Evolutionary conservation across 768 basidiomycete species (phyloP), one percentile per base, ranked within the genome.

Genomic region (Thelephora ganbajun): DNA sequence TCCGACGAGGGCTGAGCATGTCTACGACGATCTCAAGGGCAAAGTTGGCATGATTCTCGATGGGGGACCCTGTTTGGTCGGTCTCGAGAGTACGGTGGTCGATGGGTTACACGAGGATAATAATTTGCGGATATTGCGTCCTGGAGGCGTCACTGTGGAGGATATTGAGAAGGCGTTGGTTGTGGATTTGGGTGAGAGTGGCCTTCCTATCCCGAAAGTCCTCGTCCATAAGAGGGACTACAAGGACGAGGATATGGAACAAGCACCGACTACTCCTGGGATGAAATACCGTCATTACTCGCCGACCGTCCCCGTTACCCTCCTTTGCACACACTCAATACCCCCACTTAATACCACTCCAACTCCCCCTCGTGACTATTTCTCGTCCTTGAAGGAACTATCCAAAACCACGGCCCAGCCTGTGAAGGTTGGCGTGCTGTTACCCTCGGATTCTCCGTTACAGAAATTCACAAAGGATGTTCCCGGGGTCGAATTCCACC

Each of bases 261-360:
- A 70, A 35, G 75, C 80, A 0, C 96, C 96, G 7, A 91, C 90
- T 6, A 98, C 96, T 0, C 96, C 96, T 2, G 96, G 96, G 30
- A 96, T 97, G 93, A 99, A 99, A 66, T 99, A 99, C 62, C 77
- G 83, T 45, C 96, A 99, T 65, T 99, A 99, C 61, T 85, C 93
- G 19, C 96, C 96, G 2, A 68, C 81, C 1, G 80, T 92, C 3
- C 90, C 91, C 2, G 87, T 97, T 26, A 76, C 75, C 18, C 73
- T 98, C 5, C 66, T 91, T 35, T 70, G 74, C 51, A 76, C 78
- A 2, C 54, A 64, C 4, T 64, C 72, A n/a, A 51, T 57, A 37
- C 69, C 72, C 20, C 70, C 75, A 6, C 18, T 46, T 5, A 66
- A 63, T 18, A 51, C 65, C 12, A 55, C 57, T 3, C 49, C 46